Evolutionary conservation across 2,329 filamentous ascomycete species (phyloP).

Genomic region (Monosporascus sp.): DNA sequence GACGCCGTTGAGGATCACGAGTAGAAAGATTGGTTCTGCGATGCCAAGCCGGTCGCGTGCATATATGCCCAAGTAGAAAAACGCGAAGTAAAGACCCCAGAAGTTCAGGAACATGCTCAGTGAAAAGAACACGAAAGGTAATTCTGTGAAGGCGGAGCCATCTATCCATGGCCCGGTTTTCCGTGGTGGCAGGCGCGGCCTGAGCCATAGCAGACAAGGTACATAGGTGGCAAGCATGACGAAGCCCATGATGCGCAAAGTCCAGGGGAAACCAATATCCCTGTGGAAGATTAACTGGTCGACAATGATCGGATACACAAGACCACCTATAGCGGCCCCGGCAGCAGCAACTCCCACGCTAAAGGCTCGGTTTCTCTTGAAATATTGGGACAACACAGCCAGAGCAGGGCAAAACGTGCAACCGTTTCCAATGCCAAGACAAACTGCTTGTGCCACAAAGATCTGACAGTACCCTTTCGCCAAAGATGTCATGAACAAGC

Average conservation of each 20-base stretch:
- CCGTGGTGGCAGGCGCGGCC: conserved; percentile 34
- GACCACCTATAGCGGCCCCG: conserved; percentile 23
- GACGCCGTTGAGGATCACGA: conserved; percentile 49
- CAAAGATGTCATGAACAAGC: conserved; percentile 33
- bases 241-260: conserved; percentile 43
- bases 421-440: conserved; percentile 17
- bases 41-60: neutral
- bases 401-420: conserved; percentile 16
- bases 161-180: conserved; percentile 38
- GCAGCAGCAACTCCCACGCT: conserved; percentile 17
- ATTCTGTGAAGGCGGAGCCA: conserved; percentile 35
- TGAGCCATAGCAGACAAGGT: conserved; percentile 32
- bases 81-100: conserved; percentile 36
- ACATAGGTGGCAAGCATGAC: conserved; percentile 36
- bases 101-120: conserved; percentile 35
- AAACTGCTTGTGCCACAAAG: conserved; percentile 18
- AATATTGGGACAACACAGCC: conserved; percentile 24
- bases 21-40: conserved; percentile 34
- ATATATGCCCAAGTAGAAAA: conserved; percentile 33
- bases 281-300: conserved; percentile 37
- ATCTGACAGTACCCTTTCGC: conserved; percentile 31
- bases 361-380: conserved; percentile 21
- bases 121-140: conserved; percentile 27
- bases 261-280: conserved; percentile 50
- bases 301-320: conserved; percentile 37